Percentiles rank a stretch among this genome's conserved stretches.
Evolutionary conservation across 768 basidiomycete species (phyloP).

Genomic region (Kwoniella sp.): DNA sequence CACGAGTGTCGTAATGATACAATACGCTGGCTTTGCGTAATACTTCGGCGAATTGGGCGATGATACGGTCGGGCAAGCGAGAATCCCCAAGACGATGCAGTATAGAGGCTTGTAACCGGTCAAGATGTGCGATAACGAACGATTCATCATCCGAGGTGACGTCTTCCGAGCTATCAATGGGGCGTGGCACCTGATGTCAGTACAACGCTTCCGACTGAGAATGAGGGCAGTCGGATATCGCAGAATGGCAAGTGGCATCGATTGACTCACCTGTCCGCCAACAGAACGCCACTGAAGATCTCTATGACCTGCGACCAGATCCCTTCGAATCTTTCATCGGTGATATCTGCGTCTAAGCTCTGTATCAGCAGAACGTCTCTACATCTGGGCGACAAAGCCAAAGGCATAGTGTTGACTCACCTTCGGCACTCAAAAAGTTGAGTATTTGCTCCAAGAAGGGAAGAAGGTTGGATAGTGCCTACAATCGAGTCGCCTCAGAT

Average conservation of each 20-base stretch:
- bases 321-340: slow-evolving; percentile 69
- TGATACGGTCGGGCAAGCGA: slow-evolving; percentile 33
- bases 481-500: not conserved
- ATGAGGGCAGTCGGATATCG: too few species aligned
- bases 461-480: not conserved
- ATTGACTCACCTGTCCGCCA: slow-evolving; percentile 42
- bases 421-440: slow-evolving; percentile 4
- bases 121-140: slow-evolving; percentile 42
- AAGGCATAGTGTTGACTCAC: not conserved
- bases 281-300: slow-evolving; percentile 36
- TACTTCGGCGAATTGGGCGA: slow-evolving; percentile 32
- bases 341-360: slow-evolving; percentile 59
- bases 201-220: too few species aligned
- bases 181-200: not conserved
- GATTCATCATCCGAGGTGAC: slow-evolving; percentile 39
- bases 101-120: slow-evolving; percentile 25
- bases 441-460: not conserved
- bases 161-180: slow-evolving; percentile 9
- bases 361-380: not conserved
- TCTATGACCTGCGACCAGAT: slow-evolving; percentile 72
- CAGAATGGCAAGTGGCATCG: too few species aligned
- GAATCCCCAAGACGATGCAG: slow-evolving; percentile 30
- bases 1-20: slow-evolving; percentile 37
- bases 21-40: slow-evolving; percentile 42
- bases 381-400: not conserved